Conservation (phyloP, 1,284 basidiomycete species). For the Papiliotrema fonsecae region DNA sequence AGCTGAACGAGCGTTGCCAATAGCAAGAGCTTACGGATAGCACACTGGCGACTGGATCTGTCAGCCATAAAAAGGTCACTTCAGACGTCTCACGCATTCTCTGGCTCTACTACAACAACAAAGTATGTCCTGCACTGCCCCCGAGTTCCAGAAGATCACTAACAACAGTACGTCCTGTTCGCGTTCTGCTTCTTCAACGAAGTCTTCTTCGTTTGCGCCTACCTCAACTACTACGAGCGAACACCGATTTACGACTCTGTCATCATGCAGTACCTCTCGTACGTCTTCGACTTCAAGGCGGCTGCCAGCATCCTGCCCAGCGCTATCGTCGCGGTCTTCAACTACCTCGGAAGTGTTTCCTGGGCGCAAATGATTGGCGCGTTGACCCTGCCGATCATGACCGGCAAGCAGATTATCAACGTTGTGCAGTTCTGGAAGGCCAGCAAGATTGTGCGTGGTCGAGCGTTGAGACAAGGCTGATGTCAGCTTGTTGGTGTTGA, state of each 20-base stretch:
- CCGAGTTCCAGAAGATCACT: neutral
- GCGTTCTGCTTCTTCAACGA: constrained; percentile 96
- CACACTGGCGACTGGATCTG: constrained; percentile 85
- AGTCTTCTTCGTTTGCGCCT: constrained; percentile 91
- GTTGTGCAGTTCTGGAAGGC: constrained; percentile 98
- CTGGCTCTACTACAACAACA: constrained; percentile 90
- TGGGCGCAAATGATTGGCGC: constrained; percentile 74
- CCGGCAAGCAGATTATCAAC: constrained; percentile 90
- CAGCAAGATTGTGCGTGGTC: constrained; percentile 65
- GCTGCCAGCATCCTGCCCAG: constrained; percentile 17
- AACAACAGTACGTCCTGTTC: constrained; percentile 70
- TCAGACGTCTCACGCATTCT: constrained; percentile 88
- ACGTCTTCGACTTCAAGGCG: neutral
- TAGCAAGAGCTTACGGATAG: constrained; percentile 49
- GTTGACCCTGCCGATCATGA: constrained; percentile 66
- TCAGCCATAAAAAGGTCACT: constrained; percentile 86
- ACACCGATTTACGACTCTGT: constrained; percentile 35
- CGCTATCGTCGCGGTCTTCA: constrained; percentile 19
- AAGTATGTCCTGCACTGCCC: constrained; percentile 55
- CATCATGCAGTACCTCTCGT: constrained; percentile 1
- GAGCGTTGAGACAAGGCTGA: neutral
- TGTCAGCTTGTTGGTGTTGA: constrained; percentile 73
- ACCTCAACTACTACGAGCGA: constrained; percentile 83
- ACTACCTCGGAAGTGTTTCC: constrained; percentile 52
- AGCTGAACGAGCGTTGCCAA: constrained; percentile 24